phyloP scores from a whole-genome alignment of 345 rosid genomes.

The Melaleuca quinquenervia region DNA sequence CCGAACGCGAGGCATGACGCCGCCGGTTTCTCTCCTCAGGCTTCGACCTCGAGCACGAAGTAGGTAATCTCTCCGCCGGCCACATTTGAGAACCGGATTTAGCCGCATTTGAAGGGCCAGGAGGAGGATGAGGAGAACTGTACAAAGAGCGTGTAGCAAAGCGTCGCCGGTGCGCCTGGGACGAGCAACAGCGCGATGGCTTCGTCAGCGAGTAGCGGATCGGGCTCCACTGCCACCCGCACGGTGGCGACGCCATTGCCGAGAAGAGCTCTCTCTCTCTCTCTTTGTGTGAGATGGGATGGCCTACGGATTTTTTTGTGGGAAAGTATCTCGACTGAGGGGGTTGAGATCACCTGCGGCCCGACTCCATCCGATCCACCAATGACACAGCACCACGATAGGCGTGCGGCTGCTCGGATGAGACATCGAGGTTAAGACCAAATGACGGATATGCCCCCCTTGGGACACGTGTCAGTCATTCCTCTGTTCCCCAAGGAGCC shows the following conservation, averaged over 20 bases:
- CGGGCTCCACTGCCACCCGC: constrained; percentile 1
- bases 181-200: neutral
- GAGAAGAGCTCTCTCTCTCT: neutral
- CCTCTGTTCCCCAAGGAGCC: no score
- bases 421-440: neutral
- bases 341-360: neutral
- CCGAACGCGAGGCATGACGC: neutral
- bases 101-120: neutral
- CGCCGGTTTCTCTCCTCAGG: neutral
- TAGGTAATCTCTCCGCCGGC: neutral
- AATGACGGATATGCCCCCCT: neutral
- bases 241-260: constrained; percentile 5
- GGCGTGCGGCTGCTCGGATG: neutral
- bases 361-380: neutral
- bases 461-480: neutral
- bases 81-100: neutral
- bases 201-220: neutral
- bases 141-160: neutral
- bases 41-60: neutral
- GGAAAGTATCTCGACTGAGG: neutral
- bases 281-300: neutral
- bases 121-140: neutral
- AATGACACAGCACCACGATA: neutral
- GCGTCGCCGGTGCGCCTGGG: neutral
- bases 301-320: neutral